A percentile compares a stretch with the other conserved stretches of the same genome.
Conservation (phyloP, 2,329 filamentous ascomycete species). For the Sarocladium oryzae region DNA sequence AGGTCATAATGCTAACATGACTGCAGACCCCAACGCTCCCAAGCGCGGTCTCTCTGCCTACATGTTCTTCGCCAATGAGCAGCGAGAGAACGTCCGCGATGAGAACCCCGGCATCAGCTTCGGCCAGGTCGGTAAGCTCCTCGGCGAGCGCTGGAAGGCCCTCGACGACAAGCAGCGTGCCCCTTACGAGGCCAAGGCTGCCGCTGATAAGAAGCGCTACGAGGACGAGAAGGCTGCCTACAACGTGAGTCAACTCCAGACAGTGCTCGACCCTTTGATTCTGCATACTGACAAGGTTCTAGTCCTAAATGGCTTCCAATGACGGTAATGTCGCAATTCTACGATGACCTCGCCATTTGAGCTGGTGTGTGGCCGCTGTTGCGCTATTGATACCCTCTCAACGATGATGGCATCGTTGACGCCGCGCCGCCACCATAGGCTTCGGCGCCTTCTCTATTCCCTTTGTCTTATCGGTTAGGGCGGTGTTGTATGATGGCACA, state of each 20-base stretch:
- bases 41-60: conserved; percentile 99
- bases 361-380: background rate
- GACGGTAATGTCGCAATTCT: conserved; percentile 1
- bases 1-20: conserved; percentile 12
- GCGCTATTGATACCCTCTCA: conserved; percentile 4
- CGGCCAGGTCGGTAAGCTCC: conserved; percentile 96
- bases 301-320: conserved; percentile 2
- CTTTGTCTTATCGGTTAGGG: conserved; percentile 29
- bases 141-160: conserved; percentile 98
- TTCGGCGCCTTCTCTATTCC: conserved; percentile 24
- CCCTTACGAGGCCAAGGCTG: conserved; percentile 96
- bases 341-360: conserved; percentile 9
- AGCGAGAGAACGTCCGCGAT: conserved; percentile 95
- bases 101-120: conserved; percentile 98
- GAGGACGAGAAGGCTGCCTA: conserved; percentile 96
- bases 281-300: background rate
- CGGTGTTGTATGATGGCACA: conserved; percentile 37
- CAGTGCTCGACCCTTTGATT: too few species aligned
- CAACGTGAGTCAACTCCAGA: conserved; percentile 58
- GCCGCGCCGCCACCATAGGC: conserved; percentile 14
- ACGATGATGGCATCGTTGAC: conserved; percentile 9
- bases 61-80: conserved; percentile 99
- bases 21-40: conserved; percentile 85
- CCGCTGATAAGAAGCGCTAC: conserved; percentile 96
- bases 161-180: conserved; percentile 86